A percentile compares a stretch with the other conserved stretches of the same genome.
Conservation (phyloP, 139 green algal species). For the Limnomonas spitsbergensis region DNA sequence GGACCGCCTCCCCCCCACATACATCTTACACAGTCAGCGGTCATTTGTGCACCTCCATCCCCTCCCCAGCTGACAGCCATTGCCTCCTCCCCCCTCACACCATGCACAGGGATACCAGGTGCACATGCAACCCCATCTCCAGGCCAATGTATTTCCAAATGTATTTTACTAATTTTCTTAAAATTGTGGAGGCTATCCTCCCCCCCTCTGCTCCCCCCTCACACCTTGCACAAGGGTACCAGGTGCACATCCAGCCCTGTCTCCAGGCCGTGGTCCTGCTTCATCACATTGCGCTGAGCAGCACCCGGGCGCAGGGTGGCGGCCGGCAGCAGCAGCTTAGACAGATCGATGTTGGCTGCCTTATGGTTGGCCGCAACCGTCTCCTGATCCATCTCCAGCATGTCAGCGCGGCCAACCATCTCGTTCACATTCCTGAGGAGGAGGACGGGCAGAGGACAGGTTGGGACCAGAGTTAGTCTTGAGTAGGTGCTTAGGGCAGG, state of each 20-base stretch:
- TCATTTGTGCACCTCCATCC: background rate
- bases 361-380: conserved; percentile 68
- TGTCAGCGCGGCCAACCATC: conserved; percentile 88
- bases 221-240: conserved; percentile 67
- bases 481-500: too few species aligned
- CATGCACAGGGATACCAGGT: conserved; percentile 72
- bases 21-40: too few species aligned
- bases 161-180: too few species aligned
- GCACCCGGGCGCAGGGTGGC: conserved; percentile 77
- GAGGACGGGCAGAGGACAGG: conserved; percentile 4
- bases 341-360: conserved; percentile 71
- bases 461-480: too few species aligned
- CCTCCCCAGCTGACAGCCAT: background rate
- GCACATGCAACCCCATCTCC: conserved; percentile 73
- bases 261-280: conserved; percentile 86
- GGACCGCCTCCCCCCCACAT: too few species aligned
- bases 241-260: conserved; percentile 78
- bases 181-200: too few species aligned
- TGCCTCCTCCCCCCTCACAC: conserved; percentile 50
- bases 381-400: conserved; percentile 69
- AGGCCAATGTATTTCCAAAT: conserved; percentile 43
- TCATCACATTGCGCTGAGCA: conserved; percentile 62
- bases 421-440: conserved; percentile 65
- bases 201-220: too few species aligned
- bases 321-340: conserved; percentile 76